Evolutionary conservation across 2,329 filamentous ascomycete genomes (phyloP), one percentile per base, ranked within the genome.

Genomic region (Penicillium sp.): DNA sequence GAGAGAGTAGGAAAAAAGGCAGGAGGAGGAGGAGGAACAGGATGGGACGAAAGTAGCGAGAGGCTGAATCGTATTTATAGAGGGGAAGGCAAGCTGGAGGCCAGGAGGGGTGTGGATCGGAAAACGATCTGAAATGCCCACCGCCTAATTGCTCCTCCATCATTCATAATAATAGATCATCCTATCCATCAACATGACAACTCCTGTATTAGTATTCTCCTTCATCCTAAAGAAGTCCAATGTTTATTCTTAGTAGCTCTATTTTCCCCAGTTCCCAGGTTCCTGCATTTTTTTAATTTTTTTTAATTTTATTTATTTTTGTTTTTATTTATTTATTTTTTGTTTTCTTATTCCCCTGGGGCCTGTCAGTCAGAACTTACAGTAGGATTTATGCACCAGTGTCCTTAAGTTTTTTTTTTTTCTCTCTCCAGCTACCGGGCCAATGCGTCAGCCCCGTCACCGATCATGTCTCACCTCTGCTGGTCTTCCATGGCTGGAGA

Each of bases 41-140:
- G 59, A 49, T 51, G 54, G 53, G 38, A 35, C 17, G 53, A 45
- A 55, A 55, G 26, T 7, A 19, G 53, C 53, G 53, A 61, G 60
- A 45, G 61, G 53, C 56, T 55, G 56, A 53, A 42, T 33, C 47
- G 62, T 69, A 70, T 72, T 70, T 70, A 70, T 70, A 70, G 61
- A 63, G 66, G 62, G 66, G 66, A 49, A 37, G 37, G 51, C 53
- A 61, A 56, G 42, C 54, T 57, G 53, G 24, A 44, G 45, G 56
- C 49, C 64, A 59, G 67, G 64, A 66, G 64, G 67, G 64, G 68
- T 58, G 56, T 28, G 37, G 44, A 51, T 51, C 42, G n/a, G 44
- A 35, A n/a, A 33, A 1, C 26, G 53, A 56, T 47, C 51, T 54
- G 6, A 30, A 49, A 6, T 49, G 45, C 45, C 45, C 45, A 49